A percentile compares a stretch with the other conserved stretches of the same genome.
Evolutionary conservation across 306 rosid genomes (phyloP).

Genomic region (Sesbania bispinosa): DNA sequence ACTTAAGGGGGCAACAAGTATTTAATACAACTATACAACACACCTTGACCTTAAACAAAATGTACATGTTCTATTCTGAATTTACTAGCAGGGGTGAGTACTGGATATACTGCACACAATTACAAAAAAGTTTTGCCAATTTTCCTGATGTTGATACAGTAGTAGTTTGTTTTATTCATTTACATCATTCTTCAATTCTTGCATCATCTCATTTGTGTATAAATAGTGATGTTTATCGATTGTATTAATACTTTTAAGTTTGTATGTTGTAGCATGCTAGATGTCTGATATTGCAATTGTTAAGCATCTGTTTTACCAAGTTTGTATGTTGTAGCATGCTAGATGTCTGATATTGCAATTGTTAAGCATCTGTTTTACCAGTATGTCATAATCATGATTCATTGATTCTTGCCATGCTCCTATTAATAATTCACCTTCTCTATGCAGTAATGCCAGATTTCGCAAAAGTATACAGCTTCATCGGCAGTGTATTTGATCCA

Average conservation of each 20-base stretch:
- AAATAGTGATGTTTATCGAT: too few relatives aligned
- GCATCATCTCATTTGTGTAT: background rate
- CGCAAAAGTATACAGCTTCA: slow-evolving; percentile 73
- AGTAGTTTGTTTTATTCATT: background rate
- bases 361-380: background rate
- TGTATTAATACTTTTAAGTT: background rate
- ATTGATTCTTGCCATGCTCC: slow-evolving; percentile 23
- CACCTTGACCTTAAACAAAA: background rate
- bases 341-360: background rate
- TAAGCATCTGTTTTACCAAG: background rate
- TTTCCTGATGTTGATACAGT: background rate
- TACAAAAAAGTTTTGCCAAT: background rate
- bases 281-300: background rate
- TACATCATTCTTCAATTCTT: background rate
- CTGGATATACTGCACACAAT: background rate
- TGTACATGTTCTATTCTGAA: background rate
- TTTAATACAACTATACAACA: background rate
- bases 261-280: background rate
- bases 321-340: background rate
- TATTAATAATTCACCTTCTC: slow-evolving; percentile 12
- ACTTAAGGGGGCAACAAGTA: too few relatives aligned
- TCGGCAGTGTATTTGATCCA: slow-evolving; percentile 90
- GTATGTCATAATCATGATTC: background rate
- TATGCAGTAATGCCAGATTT: slow-evolving; percentile 81
- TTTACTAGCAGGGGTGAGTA: background rate